Evolutionary conservation across 345 rosid genomes (phyloP).

Genomic region (Carallia pectinifolia): DNA sequence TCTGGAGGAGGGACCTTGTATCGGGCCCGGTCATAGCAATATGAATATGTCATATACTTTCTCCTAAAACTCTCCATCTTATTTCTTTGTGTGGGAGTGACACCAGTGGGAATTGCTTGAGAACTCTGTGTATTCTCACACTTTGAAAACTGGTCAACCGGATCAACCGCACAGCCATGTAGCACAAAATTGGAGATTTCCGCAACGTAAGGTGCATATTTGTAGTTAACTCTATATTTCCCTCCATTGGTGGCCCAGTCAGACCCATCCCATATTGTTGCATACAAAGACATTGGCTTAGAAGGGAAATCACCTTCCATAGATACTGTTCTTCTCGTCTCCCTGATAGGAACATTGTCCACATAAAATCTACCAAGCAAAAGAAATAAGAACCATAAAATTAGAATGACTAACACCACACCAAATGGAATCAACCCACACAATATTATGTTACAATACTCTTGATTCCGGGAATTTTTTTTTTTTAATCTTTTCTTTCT

Average conservation of each 20-base stretch:
- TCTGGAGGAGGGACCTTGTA: constrained; percentile 66
- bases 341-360: constrained; percentile 77
- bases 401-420: background rate
- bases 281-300: constrained; percentile 92
- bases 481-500: background rate
- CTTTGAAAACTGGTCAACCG: constrained; percentile 50
- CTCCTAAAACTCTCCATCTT: constrained; percentile 67
- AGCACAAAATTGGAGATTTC: constrained; percentile 68
- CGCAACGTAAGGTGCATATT: constrained; percentile 76
- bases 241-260: constrained; percentile 98
- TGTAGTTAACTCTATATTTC: constrained; percentile 86
- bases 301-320: constrained; percentile 92
- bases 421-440: background rate
- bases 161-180: constrained; percentile 88
- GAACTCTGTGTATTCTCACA: constrained; percentile 47
- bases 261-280: constrained; percentile 97
- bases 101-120: constrained; percentile 31
- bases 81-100: constrained; percentile 44
- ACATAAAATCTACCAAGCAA: constrained; percentile 61
- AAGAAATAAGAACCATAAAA: background rate
- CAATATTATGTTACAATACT: background rate
- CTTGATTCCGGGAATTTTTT: background rate
- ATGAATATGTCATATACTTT: constrained; percentile 86
- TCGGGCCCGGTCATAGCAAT: constrained; percentile 78
- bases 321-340: constrained; percentile 55